Base-by-base conservation (phyloP, 129 eudicot species). In the Sambucus nigra region DNA sequence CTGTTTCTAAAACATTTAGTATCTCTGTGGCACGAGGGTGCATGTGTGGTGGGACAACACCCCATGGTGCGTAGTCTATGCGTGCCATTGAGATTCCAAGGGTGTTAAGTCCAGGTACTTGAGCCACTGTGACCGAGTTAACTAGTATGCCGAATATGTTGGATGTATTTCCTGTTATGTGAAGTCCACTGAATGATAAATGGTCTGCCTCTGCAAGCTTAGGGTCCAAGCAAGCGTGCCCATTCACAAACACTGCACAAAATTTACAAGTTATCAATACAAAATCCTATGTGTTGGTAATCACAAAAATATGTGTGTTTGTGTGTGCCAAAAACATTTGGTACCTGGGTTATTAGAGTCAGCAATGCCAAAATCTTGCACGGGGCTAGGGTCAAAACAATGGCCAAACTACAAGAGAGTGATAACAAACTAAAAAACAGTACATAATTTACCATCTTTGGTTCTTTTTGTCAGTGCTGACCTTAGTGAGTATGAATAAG, bases 91-190 rank as follows among this genome's bases (percentile, higher is more conserved):
- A 41, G 14, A 69, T 46, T 14, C 74, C 74, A 0, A 69, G 63
- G 15, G 74, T 69, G 74, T 69, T 69, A 4, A 69, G 54, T 8
- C 74, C 74, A 2, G 74, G 68, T 0, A 69, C 4, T 18, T 61
- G 62, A 29, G 33, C 33, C 19, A 69, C 68, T 7, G 24, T 28
- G 4, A 53, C 62, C 0, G 67, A 40, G 11, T 48, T 69, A 1
- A 61, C 63, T 2, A 5, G 9, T 11, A 56, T 20, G 20, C 74
- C 74, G 1, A 20, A 39, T 28, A 23, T 20, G 33, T 33, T 53
- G 0, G 63, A 53, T 44, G 67, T 42, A 25, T 52, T 69, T 23
- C 63, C 62, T 2, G 74, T 40, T 11, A 28, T 21, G 51, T 61
- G 65, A 31, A 69, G 67, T 9, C 68, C 68, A 1, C 55, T 16